Evolutionary conservation across 129 eudicot genomes (phyloP), one percentile per base, ranked within the genome.

Genomic region (Flaveria sonorensis): DNA sequence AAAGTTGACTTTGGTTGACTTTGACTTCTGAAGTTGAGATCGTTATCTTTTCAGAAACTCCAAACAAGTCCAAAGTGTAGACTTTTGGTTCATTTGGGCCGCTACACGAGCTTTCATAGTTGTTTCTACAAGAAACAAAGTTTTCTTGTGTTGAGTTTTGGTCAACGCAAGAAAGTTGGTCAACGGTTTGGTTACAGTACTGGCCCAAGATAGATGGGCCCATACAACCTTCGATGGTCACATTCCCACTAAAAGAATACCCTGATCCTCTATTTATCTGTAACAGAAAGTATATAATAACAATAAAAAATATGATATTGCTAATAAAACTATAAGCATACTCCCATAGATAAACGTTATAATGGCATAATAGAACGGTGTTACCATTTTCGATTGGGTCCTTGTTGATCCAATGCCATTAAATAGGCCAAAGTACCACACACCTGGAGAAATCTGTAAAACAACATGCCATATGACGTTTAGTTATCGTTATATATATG

Each of bases 341-440:
- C 55, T 51, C 51, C 68, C 24, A 55, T 42, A 43, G 1, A 21
- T 43, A 30, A 4, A 18, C 32, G 24, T 64, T 9, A 39, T 50
- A 11, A 23, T 63, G 26, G 71, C 14, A 16, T 43, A n/a, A 73
- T 48, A 63, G 12, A 48, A 10, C 15, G 7, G 32, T 70, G 32
- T 2, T 79, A 84, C 87, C 87, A 84, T 84, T 70, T 84, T 79
- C 8, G 81, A 69, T 71, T 84, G 82, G 26, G 84, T 84, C 75
- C 79, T 64, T 52, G 67, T 65, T 3, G 84, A 75, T 69, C 84
- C 87, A 69, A 84, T 79, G 61, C 87, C 87, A 70, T 84, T 79
- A 65, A 79, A 84, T 66, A 84, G 69, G 15, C 87, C 87, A 70
- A 84, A 52, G 77, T 79, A 84, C 67, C 82, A 45, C 30, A 63